phyloP scores from a whole-genome alignment of 2,329 filamentous ascomycete species.

The Grosmannia penicillata region DNA sequence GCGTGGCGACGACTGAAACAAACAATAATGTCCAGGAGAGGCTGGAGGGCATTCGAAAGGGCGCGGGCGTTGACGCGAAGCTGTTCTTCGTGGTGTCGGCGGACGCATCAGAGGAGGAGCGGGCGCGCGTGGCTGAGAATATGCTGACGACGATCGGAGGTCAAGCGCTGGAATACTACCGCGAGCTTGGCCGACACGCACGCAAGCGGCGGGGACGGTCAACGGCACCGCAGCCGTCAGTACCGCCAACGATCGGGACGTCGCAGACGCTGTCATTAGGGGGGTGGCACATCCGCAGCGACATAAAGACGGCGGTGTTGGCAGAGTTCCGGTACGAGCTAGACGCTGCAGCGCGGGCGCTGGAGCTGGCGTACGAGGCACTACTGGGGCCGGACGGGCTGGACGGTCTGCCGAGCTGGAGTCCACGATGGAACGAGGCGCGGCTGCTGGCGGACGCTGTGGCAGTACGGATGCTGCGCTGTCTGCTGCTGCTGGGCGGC shows the following conservation, averaged over 20 bases:
- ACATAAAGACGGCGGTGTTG: conserved; percentile 83
- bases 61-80: conserved; percentile 69
- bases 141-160: conserved; percentile 61
- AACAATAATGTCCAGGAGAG: conserved; percentile 47
- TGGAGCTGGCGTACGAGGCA: conserved; percentile 73
- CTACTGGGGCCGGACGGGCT: conserved; percentile 72
- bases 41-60: conserved; percentile 62
- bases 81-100: conserved; percentile 63
- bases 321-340: conserved; percentile 89
- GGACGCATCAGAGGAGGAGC: conserved; percentile 51
- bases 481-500: conserved; percentile 68
- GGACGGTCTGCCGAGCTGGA: conserved; percentile 82
- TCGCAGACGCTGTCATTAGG: conserved; percentile 73
- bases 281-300: conserved; percentile 88
- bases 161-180: conserved; percentile 74
- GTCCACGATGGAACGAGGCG: conserved; percentile 81
- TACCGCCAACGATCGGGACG: conserved; percentile 69
- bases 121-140: conserved; percentile 58
- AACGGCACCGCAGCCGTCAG: conserved; percentile 62
- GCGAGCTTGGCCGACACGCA: conserved; percentile 83
- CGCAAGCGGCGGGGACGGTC: conserved; percentile 77
- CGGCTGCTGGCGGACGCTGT: conserved; percentile 72
- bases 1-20: no score
- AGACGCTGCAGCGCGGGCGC: conserved; percentile 73
- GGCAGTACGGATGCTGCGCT: conserved; percentile 67